These are phyloP conservation scores for Cladosporium sp. DNA, from an alignment of 2,329 filamentous ascomycete species.

Conservation along the genomic window DNA sequence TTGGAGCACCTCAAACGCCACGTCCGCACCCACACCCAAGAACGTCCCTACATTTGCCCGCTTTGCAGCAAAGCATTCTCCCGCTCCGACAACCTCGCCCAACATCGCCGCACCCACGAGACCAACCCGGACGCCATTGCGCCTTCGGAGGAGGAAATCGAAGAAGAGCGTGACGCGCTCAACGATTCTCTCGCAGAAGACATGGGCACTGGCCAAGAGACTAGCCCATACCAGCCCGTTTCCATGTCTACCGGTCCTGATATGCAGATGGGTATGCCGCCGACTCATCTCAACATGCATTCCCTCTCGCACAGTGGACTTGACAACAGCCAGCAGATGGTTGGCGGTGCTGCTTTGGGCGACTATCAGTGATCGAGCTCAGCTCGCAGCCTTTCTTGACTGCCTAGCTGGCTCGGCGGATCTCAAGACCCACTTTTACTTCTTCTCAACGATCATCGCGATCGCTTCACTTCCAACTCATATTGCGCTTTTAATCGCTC, in stretches of 20 bases:
- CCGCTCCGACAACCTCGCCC: slow-evolving; percentile 95
- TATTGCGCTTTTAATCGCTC: slow-evolving; percentile 1
- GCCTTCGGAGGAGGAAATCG: slow-evolving; percentile 75
- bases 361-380: slow-evolving; percentile 33
- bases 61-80: slow-evolving; percentile 99
- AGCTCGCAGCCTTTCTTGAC: slow-evolving; percentile 4
- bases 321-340: slow-evolving; percentile 39
- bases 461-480: not conserved
- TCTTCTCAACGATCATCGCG: not conserved
- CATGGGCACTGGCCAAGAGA: slow-evolving; percentile 18
- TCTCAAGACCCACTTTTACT: not conserved
- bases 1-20: slow-evolving; percentile 99
- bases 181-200: slow-evolving; percentile 75
- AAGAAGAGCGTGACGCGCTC: slow-evolving; percentile 75
- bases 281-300: slow-evolving; percentile 31
- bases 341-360: slow-evolving; percentile 33
- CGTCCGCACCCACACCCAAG: slow-evolving; percentile 98
- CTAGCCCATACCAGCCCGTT: slow-evolving; percentile 25
- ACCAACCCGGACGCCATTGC: slow-evolving; percentile 58
- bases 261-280: slow-evolving; percentile 30
- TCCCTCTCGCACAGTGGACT: slow-evolving; percentile 33
- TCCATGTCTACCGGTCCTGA: slow-evolving; percentile 25
- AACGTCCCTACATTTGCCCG: slow-evolving; percentile 95
- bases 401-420: slow-evolving; percentile 10
- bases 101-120: slow-evolving; percentile 85